Conservation (phyloP, 768 basidiomycete genomes). For the Collybia sordida region DNA sequence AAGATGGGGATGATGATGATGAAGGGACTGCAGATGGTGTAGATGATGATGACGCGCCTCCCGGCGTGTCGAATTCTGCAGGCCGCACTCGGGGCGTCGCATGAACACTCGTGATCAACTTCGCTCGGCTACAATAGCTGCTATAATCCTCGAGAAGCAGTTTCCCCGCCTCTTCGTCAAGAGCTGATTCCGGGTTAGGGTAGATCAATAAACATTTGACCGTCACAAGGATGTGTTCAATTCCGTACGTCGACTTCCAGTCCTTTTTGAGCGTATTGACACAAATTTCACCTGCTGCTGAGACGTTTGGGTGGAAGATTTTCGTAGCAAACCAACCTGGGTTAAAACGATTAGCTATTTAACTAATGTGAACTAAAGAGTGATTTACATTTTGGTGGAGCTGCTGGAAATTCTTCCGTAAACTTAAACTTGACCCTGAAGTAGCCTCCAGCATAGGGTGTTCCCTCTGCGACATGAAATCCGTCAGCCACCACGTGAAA, state of each 20-base stretch:
- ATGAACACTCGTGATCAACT: slow-evolving; percentile 88
- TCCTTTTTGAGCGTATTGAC: slow-evolving; percentile 98
- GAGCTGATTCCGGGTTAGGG: slow-evolving; percentile 93
- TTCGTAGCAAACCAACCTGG: slow-evolving; percentile 90
- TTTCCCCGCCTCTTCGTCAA: slow-evolving; percentile 96
- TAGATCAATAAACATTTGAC: slow-evolving; percentile 96
- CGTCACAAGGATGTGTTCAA: slow-evolving; percentile 87
- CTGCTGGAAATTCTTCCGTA: slow-evolving; percentile 90
- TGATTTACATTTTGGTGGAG: slow-evolving; percentile 87
- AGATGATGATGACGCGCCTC: slow-evolving; percentile 31
- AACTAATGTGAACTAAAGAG: neutral
- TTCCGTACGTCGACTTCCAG: slow-evolving; percentile 91
- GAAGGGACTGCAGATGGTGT: slow-evolving; percentile 23
- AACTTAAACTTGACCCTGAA: slow-evolving; percentile 84
- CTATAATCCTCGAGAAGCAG: slow-evolving; percentile 87
- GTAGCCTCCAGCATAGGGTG: slow-evolving; percentile 67
- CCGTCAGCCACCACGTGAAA: slow-evolving; percentile 23
- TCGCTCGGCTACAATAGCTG: slow-evolving; percentile 82
- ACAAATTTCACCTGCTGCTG: slow-evolving; percentile 87
- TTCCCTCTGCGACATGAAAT: slow-evolving; percentile 43
- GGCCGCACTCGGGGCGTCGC: slow-evolving; percentile 79
- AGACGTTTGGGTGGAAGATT: slow-evolving; percentile 98
- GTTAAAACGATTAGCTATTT: slow-evolving; percentile 7
- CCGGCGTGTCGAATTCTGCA: slow-evolving; percentile 62
- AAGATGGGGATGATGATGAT: slow-evolving; percentile 23